Base-by-base conservation (phyloP, 225 moss, liverwort and hornwort genomes). In the Straminergon stramineum region DNA sequence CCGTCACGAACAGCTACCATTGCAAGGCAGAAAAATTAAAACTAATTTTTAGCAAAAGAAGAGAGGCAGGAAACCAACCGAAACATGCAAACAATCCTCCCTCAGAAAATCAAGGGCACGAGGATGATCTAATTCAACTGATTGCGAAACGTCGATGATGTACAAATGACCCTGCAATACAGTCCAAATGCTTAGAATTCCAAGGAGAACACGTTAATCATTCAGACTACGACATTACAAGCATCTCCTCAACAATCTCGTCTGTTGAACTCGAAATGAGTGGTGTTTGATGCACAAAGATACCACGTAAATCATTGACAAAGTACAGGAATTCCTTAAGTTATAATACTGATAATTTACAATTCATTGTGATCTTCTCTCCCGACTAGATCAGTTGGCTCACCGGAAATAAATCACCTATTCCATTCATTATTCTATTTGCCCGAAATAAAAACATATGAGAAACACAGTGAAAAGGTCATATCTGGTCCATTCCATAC, bases 41-140 rank as follows among this genome's bases (percentile, higher is more conserved):
- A 67, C 26, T 15, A 76, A 55, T 7, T 53, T 28, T 26, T 48
- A 75, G 82, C 43, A 53, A 37, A 37, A 31, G 43, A 74, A 60
- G 74, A 41, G 34, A 60, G 69, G 75, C 73, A 88, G 61, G 76
- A 83, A 66, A 84, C 92, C 60, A 94, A 97, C 97, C 92, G 99
- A 96, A 71, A 99, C 93, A 90, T 99, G 99, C 85, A 97, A 84
- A 86, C 96, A 97, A 90, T 99, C 99, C 89, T 99, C 99, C 87
- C 95, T 95, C 77, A 99, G 90, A 90, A 99, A 99, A 86, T 99
- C 96, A n/a, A 99, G 89, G 55, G 97, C 97, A 85, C 97, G 96
- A 84, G 99, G 99, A 92, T 99, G 99, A 87, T 99, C 99, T 91
- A 99, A 84, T 91, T 99, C 99, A 74, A 99, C 99, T 58, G 99